Conservation (phyloP, 2,329 filamentous ascomycete genomes). For the Eurotiales sp. region DNA sequence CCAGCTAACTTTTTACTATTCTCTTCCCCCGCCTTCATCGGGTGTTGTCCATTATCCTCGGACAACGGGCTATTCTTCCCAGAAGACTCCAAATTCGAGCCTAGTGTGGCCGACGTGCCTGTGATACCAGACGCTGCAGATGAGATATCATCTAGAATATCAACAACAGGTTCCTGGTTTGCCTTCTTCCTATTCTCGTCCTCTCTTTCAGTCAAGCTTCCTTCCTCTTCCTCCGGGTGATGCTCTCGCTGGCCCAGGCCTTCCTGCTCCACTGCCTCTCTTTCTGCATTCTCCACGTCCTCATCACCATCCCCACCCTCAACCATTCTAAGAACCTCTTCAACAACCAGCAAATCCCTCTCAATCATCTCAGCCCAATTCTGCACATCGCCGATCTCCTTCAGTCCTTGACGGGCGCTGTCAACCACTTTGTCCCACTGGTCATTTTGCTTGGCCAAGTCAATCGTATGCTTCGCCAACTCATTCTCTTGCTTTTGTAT, state of each 20-base stretch:
- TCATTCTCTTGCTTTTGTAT: slow-evolving; percentile 56
- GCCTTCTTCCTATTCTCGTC: slow-evolving; percentile 9
- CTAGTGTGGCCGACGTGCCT: slow-evolving; percentile 11
- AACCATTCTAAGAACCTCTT: slow-evolving; percentile 38
- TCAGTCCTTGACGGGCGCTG: slow-evolving; percentile 53
- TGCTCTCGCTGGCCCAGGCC: not conserved
- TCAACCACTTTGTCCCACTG: slow-evolving; percentile 54
- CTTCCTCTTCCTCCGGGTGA: slow-evolving; percentile 4
- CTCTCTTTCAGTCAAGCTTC: slow-evolving; percentile 12
- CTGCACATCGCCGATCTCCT: slow-evolving; percentile 62
- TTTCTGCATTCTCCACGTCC: not conserved
- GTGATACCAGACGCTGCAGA: slow-evolving; percentile 13
- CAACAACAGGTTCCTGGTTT: slow-evolving; percentile 5
- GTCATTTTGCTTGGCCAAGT: slow-evolving; percentile 50
- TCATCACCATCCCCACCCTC: slow-evolving; percentile 17
- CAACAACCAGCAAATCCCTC: slow-evolving; percentile 42
- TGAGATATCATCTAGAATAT: slow-evolving; percentile 11
- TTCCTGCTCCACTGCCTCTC: slow-evolving; percentile 1
- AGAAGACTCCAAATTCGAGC: slow-evolving; percentile 9
- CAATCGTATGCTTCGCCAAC: slow-evolving; percentile 47
- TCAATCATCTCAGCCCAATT: slow-evolving; percentile 63
- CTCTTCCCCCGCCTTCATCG: not conserved
- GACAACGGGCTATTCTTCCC: slow-evolving; percentile 8
- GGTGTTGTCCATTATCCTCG: not conserved
- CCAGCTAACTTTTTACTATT: not conserved